phyloP scores from a whole-genome alignment of 2,329 filamentous ascomycete genomes.

The Pestalotiopsis sp. region DNA sequence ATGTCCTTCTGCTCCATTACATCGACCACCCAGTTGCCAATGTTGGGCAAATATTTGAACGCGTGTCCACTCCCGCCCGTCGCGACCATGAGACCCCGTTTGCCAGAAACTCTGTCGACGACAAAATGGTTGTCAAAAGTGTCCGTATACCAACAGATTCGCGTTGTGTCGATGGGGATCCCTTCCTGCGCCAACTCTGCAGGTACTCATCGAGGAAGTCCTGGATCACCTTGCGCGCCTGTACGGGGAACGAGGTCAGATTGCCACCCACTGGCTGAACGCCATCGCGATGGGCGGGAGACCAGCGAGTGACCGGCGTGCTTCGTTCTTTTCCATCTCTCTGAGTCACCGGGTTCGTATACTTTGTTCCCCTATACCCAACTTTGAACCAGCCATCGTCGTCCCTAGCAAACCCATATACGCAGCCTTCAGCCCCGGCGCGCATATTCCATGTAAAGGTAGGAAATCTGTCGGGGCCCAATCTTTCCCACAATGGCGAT shows the following conservation, averaged over 20 bases:
- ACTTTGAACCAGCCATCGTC: slow-evolving; percentile 45
- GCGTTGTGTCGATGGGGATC: slow-evolving; percentile 37
- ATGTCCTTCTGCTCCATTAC: slow-evolving; percentile 41
- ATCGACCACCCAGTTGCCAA: slow-evolving; percentile 55
- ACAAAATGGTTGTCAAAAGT: slow-evolving; percentile 56
- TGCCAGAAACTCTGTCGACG: slow-evolving; percentile 37
- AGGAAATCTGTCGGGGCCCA: slow-evolving; percentile 44
- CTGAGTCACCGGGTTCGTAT: slow-evolving; percentile 40
- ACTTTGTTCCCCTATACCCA: slow-evolving; percentile 52
- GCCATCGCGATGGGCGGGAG: slow-evolving; percentile 10
- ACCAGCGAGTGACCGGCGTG: slow-evolving; percentile 40
- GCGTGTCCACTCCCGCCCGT: slow-evolving; percentile 63
- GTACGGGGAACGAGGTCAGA: slow-evolving; percentile 25
- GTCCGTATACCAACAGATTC: slow-evolving; percentile 58
- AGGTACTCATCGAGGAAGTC: slow-evolving; percentile 39
- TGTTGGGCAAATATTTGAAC: slow-evolving; percentile 61
- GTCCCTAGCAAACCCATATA: slow-evolving; percentile 49
- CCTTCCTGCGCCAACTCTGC: slow-evolving; percentile 37
- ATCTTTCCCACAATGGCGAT: slow-evolving; percentile 35
- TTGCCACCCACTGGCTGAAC: slow-evolving; percentile 17
- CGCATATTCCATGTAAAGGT: slow-evolving; percentile 40
- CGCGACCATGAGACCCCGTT: slow-evolving; percentile 52
- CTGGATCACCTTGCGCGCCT: slow-evolving; percentile 28
- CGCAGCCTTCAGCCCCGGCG: slow-evolving; percentile 39
- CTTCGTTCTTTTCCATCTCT: slow-evolving; percentile 30